Base-by-base conservation (phyloP, 78 protist species). In the Dictyostelium capitatum region DNA sequence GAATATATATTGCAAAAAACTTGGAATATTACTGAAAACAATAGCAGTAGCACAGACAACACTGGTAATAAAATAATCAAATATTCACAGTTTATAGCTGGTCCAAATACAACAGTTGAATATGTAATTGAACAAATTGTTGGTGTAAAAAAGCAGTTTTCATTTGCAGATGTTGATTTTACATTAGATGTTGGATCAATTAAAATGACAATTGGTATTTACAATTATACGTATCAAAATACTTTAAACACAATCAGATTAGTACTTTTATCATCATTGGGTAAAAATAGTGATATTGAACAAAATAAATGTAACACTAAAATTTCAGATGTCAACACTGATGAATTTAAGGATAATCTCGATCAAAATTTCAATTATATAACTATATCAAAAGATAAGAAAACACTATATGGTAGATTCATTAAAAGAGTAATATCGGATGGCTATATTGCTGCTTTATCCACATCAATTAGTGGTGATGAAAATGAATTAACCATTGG, bases 151-250 rank as follows among this genome's bases (percentile, higher is more conserved):
- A 64, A 64, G 11, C 23, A 30, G 0, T 28, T 64, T 64, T 64
- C 73, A 64, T 64, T 64, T 64, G 46, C 43, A 25, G 73, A 17
- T 64, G 43, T 64, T 11, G 73, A 64, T 64, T 64, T 64, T 64
- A 30, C 41, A 2, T 17, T 64, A 0, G 43, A 23, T 11, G 14
- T 17, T 11, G 43, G 73, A 4, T 64, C 73, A 28, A 64, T 64
- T 64, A 64, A 64, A 64, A 9, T 64, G 14, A 28, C 73, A 3
- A 64, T 64, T 14, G 6, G 17, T 6, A 64, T 64, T 28, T 14
- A 64, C 23, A 64, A 64, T 64, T 70, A 70, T 28, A 41, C 37
- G 41, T 70, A 41, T 28, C 10, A 11, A 30, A 70, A 17, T 41
- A 9, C 3, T 9, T 43, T 70, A 41, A 70, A 70, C 7, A 70